These are phyloP conservation scores for Xylaria flabelliformis DNA, from an alignment of 495 filamentous ascomycete species.

Conservation along the genomic window DNA sequence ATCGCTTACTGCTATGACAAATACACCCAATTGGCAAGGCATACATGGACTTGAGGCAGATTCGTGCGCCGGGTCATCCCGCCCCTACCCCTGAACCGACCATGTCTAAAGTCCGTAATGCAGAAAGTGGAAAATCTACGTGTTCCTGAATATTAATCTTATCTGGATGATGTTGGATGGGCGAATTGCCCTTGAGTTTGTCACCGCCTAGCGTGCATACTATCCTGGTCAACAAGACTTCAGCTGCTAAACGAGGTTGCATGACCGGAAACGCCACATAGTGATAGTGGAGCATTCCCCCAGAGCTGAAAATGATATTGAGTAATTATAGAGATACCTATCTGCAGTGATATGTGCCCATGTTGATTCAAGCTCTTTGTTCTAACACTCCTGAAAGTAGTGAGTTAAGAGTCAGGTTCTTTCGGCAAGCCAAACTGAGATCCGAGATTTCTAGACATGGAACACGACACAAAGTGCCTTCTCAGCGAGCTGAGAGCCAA, in stretches of 20 bases:
- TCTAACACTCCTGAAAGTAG: no score
- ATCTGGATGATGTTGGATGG: not conserved
- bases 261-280: not conserved
- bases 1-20: not conserved
- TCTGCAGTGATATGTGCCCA: not conserved
- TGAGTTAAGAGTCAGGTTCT: not conserved
- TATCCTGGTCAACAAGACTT: not conserved
- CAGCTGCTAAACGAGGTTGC: not conserved
- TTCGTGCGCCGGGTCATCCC: not conserved
- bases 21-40: not conserved
- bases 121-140: not conserved
- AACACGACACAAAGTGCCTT: not conserved
- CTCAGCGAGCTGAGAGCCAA: conserved; percentile 14
- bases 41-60: not conserved
- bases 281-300: not conserved
- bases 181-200: not conserved
- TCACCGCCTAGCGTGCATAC: not conserved
- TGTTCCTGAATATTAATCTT: not conserved
- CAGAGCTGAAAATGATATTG: not conserved
- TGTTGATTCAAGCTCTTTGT: not conserved
- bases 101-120: not conserved
- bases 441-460: not conserved
- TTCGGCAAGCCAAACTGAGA: not conserved
- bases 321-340: not conserved
- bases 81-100: not conserved